Evolutionary conservation across 1,139 yeast species (phyloP).

Genomic region (Debaryomyces coudertii): DNA sequence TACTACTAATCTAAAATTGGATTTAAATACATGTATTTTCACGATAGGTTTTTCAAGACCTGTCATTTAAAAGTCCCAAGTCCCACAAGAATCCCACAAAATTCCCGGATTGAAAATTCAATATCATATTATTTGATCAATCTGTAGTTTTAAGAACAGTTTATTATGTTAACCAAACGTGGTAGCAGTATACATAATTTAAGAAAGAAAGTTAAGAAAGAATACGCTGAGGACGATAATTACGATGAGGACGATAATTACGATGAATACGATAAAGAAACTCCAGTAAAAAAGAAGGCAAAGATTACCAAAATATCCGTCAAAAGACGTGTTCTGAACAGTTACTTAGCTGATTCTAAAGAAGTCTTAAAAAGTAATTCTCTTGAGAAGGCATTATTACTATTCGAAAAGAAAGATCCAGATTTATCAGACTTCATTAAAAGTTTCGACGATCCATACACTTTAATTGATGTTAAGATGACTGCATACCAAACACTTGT

Average conservation of each 20-base stretch:
- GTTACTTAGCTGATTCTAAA: constrained; percentile 1
- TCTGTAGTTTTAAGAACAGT: background rate
- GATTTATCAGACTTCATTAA: constrained; percentile 6
- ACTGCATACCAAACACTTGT: constrained; percentile 6
- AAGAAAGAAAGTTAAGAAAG: background rate
- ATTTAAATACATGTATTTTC: too few species aligned
- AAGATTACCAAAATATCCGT: background rate
- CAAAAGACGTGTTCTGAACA: background rate
- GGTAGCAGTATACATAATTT: background rate
- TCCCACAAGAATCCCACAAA: too few species aligned
- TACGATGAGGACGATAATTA: background rate
- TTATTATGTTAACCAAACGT: background rate
- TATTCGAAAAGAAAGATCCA: constrained; percentile 4
- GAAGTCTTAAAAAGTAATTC: background rate
- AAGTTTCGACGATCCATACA: background rate
- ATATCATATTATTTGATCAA: background rate
- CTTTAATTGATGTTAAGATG: constrained; percentile 5
- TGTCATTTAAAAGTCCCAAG: too few species aligned
- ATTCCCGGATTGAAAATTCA: too few species aligned
- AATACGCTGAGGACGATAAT: background rate
- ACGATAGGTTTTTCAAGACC: too few species aligned
- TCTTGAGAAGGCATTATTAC: background rate
- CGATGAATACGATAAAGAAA: background rate
- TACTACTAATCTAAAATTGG: too few species aligned
- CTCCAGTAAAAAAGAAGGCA: background rate